phyloP scores from a whole-genome alignment of 768 basidiomycete genomes.

The Terana coerulea region DNA sequence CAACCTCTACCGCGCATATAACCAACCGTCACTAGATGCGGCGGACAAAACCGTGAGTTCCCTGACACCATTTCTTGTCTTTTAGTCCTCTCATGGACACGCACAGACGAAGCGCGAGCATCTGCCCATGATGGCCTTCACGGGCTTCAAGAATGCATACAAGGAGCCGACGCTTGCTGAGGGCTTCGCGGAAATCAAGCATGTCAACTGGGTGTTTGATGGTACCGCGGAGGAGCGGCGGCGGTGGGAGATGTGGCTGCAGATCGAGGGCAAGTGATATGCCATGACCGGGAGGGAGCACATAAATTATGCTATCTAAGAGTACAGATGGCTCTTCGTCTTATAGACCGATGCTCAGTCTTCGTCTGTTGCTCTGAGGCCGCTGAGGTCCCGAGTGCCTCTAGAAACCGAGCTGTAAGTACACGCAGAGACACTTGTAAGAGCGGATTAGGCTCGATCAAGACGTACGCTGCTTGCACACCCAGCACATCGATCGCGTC shows the following conservation, averaged over 20 bases:
- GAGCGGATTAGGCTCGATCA: too few relatives aligned
- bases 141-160: slow-evolving; percentile 52
- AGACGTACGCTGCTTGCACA: slow-evolving; percentile 49
- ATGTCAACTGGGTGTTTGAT: slow-evolving; percentile 77
- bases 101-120: slow-evolving; percentile 45
- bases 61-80: slow-evolving; percentile 1
- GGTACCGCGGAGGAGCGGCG: slow-evolving; percentile 68
- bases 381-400: neutral
- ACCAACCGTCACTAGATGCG: slow-evolving; percentile 43
- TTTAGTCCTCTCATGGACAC: neutral
- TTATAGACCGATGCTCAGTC: too few relatives aligned
- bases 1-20: slow-evolving; percentile 81
- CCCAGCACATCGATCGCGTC: slow-evolving; percentile 67
- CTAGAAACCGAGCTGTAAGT: neutral
- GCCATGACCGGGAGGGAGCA: too few relatives aligned
- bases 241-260: slow-evolving; percentile 85
- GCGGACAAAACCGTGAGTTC: slow-evolving; percentile 9
- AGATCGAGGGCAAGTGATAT: slow-evolving; percentile 64
- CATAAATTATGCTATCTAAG: too few relatives aligned
- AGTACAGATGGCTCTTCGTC: too few relatives aligned
- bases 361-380: neutral
- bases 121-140: slow-evolving; percentile 59
- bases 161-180: slow-evolving; percentile 66
- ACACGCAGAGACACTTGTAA: neutral
- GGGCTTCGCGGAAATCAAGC: slow-evolving; percentile 74